Evolutionary conservation across 768 basidiomycete genomes (phyloP).

Genomic region (Lactifluus piperatus): DNA sequence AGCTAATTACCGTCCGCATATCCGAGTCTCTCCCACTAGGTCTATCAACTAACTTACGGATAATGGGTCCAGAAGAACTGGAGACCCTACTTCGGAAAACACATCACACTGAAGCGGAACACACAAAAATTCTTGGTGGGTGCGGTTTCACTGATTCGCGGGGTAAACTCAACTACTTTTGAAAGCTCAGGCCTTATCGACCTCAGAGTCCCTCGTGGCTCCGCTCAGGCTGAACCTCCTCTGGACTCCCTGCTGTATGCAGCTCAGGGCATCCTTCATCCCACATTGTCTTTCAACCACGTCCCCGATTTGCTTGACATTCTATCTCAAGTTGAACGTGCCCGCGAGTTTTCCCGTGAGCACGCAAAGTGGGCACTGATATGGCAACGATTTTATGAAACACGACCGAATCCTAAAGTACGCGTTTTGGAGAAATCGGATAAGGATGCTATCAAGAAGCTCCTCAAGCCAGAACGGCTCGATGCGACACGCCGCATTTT

Average conservation of each 20-base stretch:
- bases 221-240: neutral
- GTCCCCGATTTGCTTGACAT: slow-evolving; percentile 15
- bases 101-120: slow-evolving; percentile 7
- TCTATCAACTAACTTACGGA: neutral
- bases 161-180: neutral
- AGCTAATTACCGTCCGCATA: neutral
- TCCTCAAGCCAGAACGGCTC: slow-evolving; percentile 13
- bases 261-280: slow-evolving; percentile 7
- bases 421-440: slow-evolving; percentile 13
- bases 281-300: slow-evolving; percentile 7
- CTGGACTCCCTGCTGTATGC: slow-evolving; percentile 2
- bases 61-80: slow-evolving; percentile 8
- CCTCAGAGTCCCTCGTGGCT: neutral
- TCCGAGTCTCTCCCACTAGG: neutral
- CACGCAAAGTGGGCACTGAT: slow-evolving; percentile 14
- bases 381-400: slow-evolving; percentile 14
- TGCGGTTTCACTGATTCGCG: neutral
- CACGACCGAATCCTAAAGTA: slow-evolving; percentile 1
- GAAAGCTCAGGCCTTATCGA: slow-evolving; percentile 11
- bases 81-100: slow-evolving; percentile 5
- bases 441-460: slow-evolving; percentile 7
- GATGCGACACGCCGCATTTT: slow-evolving; percentile 8
- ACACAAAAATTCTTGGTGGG: slow-evolving; percentile 4
- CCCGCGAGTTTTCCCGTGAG: slow-evolving; percentile 9
- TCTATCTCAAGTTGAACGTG: slow-evolving; percentile 16